Conservation (phyloP, 768 basidiomycete species). For the Russula brevipes region DNA sequence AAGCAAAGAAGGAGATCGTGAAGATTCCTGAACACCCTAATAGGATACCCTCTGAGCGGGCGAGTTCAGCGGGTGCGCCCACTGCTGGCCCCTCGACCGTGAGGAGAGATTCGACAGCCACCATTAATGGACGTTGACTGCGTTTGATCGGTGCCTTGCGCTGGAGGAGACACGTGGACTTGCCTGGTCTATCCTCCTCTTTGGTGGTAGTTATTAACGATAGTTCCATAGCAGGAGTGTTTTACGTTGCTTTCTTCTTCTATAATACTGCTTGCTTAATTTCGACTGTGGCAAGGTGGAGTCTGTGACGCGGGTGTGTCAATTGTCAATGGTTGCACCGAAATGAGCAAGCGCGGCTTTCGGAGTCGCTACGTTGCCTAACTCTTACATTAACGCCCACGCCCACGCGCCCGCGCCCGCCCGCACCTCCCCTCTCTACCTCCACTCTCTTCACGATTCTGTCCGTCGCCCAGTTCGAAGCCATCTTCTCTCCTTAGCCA, state of each 20-base stretch:
- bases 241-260: neutral
- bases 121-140: constrained; percentile 55
- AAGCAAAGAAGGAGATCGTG: constrained; percentile 86
- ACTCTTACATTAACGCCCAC: no score
- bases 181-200: neutral
- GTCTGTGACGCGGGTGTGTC: no score
- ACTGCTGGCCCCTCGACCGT: constrained; percentile 30
- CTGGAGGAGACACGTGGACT: neutral
- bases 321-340: no score
- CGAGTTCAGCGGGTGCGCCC: constrained; percentile 25
- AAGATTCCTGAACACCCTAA: constrained; percentile 92
- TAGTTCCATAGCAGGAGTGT: constrained; percentile 1
- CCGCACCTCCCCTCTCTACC: neutral
- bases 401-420: neutral
- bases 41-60: constrained; percentile 43
- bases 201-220: neutral
- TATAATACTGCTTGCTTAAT: neutral
- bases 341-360: no score
- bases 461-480: neutral
- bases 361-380: no score
- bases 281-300: neutral
- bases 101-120: constrained; percentile 64
- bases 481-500: neutral
- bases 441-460: constrained; percentile 4
- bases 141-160: neutral